These are phyloP conservation scores for Bipolaris gigantea DNA, from an alignment of 2,329 filamentous ascomycete species.

Conservation along the genomic window DNA sequence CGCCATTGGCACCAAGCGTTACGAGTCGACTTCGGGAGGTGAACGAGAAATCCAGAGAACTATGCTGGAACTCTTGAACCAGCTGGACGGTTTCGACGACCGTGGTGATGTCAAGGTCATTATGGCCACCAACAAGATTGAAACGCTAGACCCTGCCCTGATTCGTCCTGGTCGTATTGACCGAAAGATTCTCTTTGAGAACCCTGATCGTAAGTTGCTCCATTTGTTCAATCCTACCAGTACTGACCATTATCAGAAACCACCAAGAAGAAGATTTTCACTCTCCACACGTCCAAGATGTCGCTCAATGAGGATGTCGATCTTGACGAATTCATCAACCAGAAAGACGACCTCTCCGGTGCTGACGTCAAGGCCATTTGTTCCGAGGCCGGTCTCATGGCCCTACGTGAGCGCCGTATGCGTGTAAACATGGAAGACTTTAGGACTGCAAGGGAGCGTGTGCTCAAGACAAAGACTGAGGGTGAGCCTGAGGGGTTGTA, in stretches of 20 bases:
- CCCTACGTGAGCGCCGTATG: slow-evolving; percentile 92
- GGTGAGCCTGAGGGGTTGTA: slow-evolving; percentile 98
- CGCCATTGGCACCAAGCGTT: slow-evolving; percentile 97
- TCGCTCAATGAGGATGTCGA: slow-evolving; percentile 95
- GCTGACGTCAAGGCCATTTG: slow-evolving; percentile 99
- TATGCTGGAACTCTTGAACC: slow-evolving; percentile 97
- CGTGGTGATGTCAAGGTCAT: slow-evolving; percentile 99
- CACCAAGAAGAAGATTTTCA: slow-evolving; percentile 97
- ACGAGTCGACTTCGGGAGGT: slow-evolving; percentile 94
- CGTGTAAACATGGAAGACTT: slow-evolving; percentile 99
- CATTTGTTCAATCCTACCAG: background rate
- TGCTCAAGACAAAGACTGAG: slow-evolving; percentile 98
- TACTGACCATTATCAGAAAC: slow-evolving; percentile 72
- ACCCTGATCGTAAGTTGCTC: slow-evolving; percentile 63
- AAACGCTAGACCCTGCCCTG: slow-evolving; percentile 91
- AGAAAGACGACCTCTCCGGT: slow-evolving; percentile 96
- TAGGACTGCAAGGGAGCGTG: slow-evolving; percentile 85
- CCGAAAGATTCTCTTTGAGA: slow-evolving; percentile 86
- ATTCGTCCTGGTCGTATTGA: slow-evolving; percentile 98
- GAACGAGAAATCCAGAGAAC: slow-evolving; percentile 97
- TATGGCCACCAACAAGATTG: slow-evolving; percentile 99
- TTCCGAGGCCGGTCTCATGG: slow-evolving; percentile 93
- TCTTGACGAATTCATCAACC: slow-evolving; percentile 95
- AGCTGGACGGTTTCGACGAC: slow-evolving; percentile 98
- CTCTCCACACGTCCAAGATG: slow-evolving; percentile 98